These are phyloP conservation scores for Hypoxylon lienhwacheense DNA, from an alignment of 495 filamentous ascomycete species.

Conservation along the genomic window DNA sequence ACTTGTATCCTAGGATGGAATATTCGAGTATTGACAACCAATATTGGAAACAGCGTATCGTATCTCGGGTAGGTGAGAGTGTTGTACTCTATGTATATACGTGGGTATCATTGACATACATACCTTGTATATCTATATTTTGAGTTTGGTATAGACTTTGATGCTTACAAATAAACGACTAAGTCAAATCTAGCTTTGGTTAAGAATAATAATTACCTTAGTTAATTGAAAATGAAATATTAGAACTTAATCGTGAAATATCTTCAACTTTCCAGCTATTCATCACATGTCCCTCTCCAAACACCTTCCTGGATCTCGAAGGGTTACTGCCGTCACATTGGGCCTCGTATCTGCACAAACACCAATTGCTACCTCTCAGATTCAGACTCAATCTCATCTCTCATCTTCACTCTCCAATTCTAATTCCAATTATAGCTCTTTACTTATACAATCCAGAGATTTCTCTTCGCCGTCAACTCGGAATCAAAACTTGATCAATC, in stretches of 20 bases:
- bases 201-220: background rate
- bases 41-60: too few relatives aligned
- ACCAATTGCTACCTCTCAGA: background rate
- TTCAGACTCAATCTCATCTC: constrained; percentile 1
- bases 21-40: too few relatives aligned
- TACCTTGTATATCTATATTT: too few relatives aligned
- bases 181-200: too few relatives aligned
- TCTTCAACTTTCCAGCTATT: background rate
- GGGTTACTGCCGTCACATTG: constrained; percentile 24
- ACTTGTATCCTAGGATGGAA: too few relatives aligned
- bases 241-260: too few relatives aligned
- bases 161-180: too few relatives aligned
- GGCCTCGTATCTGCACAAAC: constrained; percentile 10
- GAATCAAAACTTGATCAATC: constrained; percentile 6
- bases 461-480: constrained; percentile 4
- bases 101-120: too few relatives aligned
- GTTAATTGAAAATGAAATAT: background rate
- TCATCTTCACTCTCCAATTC: constrained; percentile 9
- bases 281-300: constrained; percentile 20
- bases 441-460: background rate
- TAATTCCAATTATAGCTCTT: constrained; percentile 6
- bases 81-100: too few relatives aligned
- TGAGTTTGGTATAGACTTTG: too few relatives aligned
- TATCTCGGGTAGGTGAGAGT: too few relatives aligned
- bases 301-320: constrained; percentile 32